These are phyloP conservation scores for Mucuna pruriens DNA, from an alignment of 306 rosid genomes.

Conservation along the genomic window DNA sequence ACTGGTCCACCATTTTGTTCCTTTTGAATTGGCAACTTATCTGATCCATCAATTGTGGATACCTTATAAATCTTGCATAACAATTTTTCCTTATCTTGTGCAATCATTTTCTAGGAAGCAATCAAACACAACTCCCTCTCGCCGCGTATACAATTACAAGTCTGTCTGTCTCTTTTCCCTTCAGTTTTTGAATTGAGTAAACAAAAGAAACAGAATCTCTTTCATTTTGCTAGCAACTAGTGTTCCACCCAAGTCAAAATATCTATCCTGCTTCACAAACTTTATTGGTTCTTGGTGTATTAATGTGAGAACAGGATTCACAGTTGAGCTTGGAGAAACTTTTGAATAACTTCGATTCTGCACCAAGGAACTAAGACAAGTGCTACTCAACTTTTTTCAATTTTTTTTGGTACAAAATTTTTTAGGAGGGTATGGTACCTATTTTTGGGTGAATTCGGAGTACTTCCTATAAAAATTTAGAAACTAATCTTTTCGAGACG, in stretches of 20 bases:
- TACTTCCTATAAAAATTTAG: no score
- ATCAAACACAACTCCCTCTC: slow-evolving; percentile 44
- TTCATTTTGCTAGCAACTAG: neutral
- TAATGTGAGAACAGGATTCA: slow-evolving; percentile 25
- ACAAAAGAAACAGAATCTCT: slow-evolving; percentile 33
- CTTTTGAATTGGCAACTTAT: slow-evolving; percentile 45
- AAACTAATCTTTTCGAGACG: no score
- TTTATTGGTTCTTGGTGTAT: slow-evolving; percentile 43
- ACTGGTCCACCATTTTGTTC: slow-evolving; percentile 50
- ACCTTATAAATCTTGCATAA: slow-evolving; percentile 36
- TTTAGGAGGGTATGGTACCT: no score
- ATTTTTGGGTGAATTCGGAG: no score
- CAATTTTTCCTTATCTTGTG: slow-evolving; percentile 17
- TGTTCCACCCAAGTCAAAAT: slow-evolving; percentile 40
- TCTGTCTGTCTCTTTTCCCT: slow-evolving; percentile 3
- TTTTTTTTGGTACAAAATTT: neutral
- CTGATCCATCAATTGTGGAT: slow-evolving; percentile 61
- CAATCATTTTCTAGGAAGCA: slow-evolving; percentile 26
- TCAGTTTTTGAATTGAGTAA: slow-evolving; percentile 2
- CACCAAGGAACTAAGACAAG: slow-evolving; percentile 5
- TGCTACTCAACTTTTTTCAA: neutral
- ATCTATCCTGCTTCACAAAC: slow-evolving; percentile 31
- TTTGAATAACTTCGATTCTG: slow-evolving; percentile 47
- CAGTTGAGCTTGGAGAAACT: slow-evolving; percentile 42
- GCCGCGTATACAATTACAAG: slow-evolving; percentile 48